These are phyloP conservation scores for Malassezia psittaci DNA, from an alignment of 1,284 basidiomycete species.

Conservation along the genomic window DNA sequence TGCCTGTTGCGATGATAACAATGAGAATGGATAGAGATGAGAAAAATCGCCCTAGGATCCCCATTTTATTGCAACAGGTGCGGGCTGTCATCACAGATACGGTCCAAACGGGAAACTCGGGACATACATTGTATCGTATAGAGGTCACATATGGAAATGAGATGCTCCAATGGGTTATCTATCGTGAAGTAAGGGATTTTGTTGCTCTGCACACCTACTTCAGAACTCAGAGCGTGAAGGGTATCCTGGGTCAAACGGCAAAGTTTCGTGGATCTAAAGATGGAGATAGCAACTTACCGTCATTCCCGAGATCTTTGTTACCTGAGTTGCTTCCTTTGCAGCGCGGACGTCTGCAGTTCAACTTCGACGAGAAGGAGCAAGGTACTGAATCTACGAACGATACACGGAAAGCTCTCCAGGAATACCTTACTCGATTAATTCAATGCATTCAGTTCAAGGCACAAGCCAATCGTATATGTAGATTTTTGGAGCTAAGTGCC, in stretches of 20 bases:
- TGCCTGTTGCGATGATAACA: constrained; percentile 52
- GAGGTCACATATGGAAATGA: constrained; percentile 95
- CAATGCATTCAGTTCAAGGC: constrained; percentile 80
- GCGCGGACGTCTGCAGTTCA: constrained; percentile 41
- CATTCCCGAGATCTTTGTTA: constrained; percentile 76
- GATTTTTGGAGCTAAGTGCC: constrained; percentile 90
- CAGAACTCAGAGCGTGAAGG: constrained; percentile 57
- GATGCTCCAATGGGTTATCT: constrained; percentile 81
- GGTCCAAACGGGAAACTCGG: constrained; percentile 65
- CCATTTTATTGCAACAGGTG: constrained; percentile 74
- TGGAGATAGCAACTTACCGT: constrained; percentile 62
- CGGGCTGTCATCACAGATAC: constrained; percentile 75
- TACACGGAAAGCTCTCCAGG: constrained; percentile 72
- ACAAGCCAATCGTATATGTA: constrained; percentile 76
- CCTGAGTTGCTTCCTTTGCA: constrained; percentile 71
- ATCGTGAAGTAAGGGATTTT: constrained; percentile 87
- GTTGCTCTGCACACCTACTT: constrained; percentile 83
- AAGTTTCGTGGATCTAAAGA: constrained; percentile 21
- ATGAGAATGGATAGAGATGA: constrained; percentile 89
- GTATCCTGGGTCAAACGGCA: constrained; percentile 30
- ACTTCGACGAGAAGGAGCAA: constrained; percentile 35
- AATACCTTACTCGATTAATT: constrained; percentile 78
- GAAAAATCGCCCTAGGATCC: constrained; percentile 68
- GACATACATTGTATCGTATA: constrained; percentile 76
- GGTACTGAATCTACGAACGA: constrained; percentile 15